Base-by-base conservation (phyloP, 257 asterid genomes). In the Eucommia ulmoides region DNA sequence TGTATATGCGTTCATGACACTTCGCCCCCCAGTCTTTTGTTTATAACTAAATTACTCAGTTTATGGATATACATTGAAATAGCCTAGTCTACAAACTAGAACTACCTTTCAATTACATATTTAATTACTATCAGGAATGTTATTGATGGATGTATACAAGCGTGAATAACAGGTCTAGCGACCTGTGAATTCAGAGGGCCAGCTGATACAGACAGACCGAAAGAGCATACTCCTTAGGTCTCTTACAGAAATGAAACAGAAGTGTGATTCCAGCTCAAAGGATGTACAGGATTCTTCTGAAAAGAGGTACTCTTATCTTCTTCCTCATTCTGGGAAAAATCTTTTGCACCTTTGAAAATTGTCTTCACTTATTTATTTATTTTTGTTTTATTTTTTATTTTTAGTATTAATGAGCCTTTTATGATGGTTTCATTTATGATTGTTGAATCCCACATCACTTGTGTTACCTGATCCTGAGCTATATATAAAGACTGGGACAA, bases 1-100 rank as follows among this genome's bases (percentile, higher is more conserved):
- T 88, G 84, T 74, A 51, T 84, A 26, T 81, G 92, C 45, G 84
- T 77, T 58, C 97, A 70, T 44, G 84, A 88, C 50, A 81, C 97
- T 15, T 65, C 82, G 19, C 86, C 97, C 49, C 95, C 97, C 69
- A 93, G 95, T 85, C 58, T 23, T 67, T 58, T 61, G 17, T 59
- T 19, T 56, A 26, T 20, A 8, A 16, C 19, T 2, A 42, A 1
- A 7, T 42, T 42, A 2, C 48, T 42, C 9, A 18, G 6, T 42
- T 1, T n/a, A 16, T 7, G 12, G 8, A 29, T 29, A 12, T 29
- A 29, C 38, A 29, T 5, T 7, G 38, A 29, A 29, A 29, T 29
- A 5, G 7, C 38, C 12, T 29, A 5, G 38, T 29, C 38, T 29
- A 12, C 38, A 5, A 5, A 29, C 38, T 29, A 29, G 12, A 29